Base-by-base conservation (phyloP, 1,284 basidiomycete species). In the Termitomyces sp. region DNA sequence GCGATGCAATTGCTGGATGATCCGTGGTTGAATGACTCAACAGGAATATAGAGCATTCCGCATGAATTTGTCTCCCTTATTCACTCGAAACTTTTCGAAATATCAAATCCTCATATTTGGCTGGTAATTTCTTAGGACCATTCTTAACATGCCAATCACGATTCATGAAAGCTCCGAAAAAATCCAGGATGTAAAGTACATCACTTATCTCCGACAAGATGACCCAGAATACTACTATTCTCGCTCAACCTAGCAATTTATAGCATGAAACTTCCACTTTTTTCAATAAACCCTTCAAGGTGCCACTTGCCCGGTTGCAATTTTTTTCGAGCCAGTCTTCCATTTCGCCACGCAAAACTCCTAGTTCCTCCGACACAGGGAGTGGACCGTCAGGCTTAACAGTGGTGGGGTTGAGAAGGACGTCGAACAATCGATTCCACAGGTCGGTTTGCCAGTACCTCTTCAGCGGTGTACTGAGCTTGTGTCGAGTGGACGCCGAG, bases 381-480 rank as follows among this genome's bases (percentile, higher is more conserved):
- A 94, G 68, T 26, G 74, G 66, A 9, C 81, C 78, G 49, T 83
- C 81, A 10, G 74, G 66, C 13, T 77, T 73, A 9, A 81, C 77
- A 19, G 75, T 62, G 31, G 74, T 73, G 0, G 94, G 88, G 69
- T 98, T 98, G 55, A 99, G 82, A 56, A 98, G 73, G 28, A 88
- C 62, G 61, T 96, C 89, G 67, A 99, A 99, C 40, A 98, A 68
- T 50, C 79, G 70, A 34, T 74, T 86, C 94, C 97, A 97, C 17
- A 98, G 70, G 15, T 90, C 88, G 39, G 77, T 80, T 72, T 99
- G 95, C 93, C 97, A 98, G 72, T 99, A 99, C 60, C 97, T 78
- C 70, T 94, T 96, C 63, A 98, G 79, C 19, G 89, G 82, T 40
- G 87, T 84, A 21, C 83, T 76, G 47, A 96, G 81, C 74, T 82